Conservation (phyloP, 345 rosid species). For the Chamaenerion angustifolium region DNA sequence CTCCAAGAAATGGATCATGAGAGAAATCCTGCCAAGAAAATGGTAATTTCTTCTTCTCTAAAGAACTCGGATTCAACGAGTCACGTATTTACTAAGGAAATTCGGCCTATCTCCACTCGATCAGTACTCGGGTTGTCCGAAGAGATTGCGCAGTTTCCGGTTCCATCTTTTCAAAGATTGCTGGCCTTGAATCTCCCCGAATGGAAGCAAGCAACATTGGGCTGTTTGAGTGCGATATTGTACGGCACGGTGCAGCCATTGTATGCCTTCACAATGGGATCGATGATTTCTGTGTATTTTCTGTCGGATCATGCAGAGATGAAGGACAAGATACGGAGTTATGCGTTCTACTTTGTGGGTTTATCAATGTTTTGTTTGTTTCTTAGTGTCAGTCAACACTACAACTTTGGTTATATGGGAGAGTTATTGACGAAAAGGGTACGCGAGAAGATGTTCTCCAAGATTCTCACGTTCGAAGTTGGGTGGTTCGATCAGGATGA, state of each 20-base stretch:
- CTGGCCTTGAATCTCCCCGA: slow-evolving; percentile 47
- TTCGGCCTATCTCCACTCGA: slow-evolving; percentile 43
- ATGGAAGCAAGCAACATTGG: slow-evolving; percentile 54
- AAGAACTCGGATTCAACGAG: too few species aligned
- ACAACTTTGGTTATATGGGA: slow-evolving; percentile 52
- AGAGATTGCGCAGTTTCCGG: slow-evolving; percentile 11
- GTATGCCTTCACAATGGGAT: slow-evolving; percentile 36
- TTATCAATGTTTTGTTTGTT: slow-evolving; percentile 30
- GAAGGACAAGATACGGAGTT: slow-evolving; percentile 33
- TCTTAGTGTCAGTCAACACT: slow-evolving; percentile 43
- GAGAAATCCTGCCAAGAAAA: background rate
- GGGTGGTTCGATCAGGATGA: slow-evolving; percentile 65
- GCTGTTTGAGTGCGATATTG: slow-evolving; percentile 40
- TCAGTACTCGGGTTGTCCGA: slow-evolving; percentile 9
- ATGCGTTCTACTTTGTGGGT: slow-evolving; percentile 32
- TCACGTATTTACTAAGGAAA: too few species aligned
- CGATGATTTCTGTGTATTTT: slow-evolving; percentile 41
- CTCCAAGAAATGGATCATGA: slow-evolving; percentile 38
- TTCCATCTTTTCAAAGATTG: slow-evolving; percentile 46
- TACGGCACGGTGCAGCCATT: slow-evolving; percentile 57
- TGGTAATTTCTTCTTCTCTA: slow-evolving; percentile 11
- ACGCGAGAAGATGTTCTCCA: slow-evolving; percentile 56
- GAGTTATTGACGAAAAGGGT: slow-evolving; percentile 50
- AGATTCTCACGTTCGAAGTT: slow-evolving; percentile 55
- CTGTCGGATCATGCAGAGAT: slow-evolving; percentile 32